These are phyloP conservation scores for Ophiocordyceps camponoti-saundersi DNA, from an alignment of 2,329 filamentous ascomycete genomes.

Conservation along the genomic window DNA sequence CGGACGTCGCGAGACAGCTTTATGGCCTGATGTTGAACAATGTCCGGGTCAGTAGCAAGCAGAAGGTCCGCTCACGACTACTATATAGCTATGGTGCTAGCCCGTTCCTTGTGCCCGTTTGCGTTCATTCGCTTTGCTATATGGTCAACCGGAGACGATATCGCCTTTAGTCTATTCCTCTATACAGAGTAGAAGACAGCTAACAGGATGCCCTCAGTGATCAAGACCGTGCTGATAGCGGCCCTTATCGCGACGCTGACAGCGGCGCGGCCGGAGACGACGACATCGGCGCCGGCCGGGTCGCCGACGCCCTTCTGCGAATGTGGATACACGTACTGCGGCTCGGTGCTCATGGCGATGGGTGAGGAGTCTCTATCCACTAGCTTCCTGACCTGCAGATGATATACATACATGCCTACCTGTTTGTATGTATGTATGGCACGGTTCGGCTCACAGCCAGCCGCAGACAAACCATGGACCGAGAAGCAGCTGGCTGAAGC, in stretches of 20 bases:
- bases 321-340: slow-evolving; percentile 25
- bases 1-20: neutral
- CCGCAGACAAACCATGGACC: slow-evolving; percentile 16
- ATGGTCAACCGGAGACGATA: neutral
- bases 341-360: slow-evolving; percentile 19
- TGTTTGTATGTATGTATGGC: too few species aligned
- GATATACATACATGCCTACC: too few species aligned
- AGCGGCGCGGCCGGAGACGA: neutral
- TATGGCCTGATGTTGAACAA: neutral
- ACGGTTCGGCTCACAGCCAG: too few species aligned
- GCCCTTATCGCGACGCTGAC: neutral
- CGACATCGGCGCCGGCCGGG: slow-evolving; percentile 3
- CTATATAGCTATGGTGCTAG: neutral
- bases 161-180: too few species aligned
- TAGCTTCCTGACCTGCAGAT: neutral
- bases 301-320: slow-evolving; percentile 18
- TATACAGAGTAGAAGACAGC: too few species aligned
- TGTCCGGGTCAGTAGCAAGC: neutral
- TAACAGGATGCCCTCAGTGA: neutral
- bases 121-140: neutral
- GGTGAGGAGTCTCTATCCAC: slow-evolving; percentile 7
- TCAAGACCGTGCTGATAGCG: neutral
- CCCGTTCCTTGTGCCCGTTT: neutral
- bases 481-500: slow-evolving; percentile 14
- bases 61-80: neutral